Evolutionary conservation across 2,329 filamentous ascomycete genomes (phyloP), one percentile per base, ranked within the genome.

Genomic region (Claviceps monticola): DNA sequence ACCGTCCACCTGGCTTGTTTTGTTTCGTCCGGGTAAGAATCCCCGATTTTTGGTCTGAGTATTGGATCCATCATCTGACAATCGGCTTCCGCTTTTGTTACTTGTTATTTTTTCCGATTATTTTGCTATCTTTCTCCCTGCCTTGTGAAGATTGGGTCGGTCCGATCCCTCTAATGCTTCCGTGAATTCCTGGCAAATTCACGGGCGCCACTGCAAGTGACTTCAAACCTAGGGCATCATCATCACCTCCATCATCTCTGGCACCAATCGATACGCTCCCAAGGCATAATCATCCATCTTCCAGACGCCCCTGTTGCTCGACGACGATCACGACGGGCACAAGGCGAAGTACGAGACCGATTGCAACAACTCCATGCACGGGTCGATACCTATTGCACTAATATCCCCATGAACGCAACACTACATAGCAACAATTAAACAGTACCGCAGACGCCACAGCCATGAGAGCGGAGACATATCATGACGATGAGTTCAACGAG

Each of bases 391-490:
- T 21, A 34, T 34, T 36, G 13, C 41, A 34, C 13, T 19, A 13
- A 7, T n/a, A 50, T n/a, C 3, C 9, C 2, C 47, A n/a, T 11
- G 6, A 16, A 26, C 38, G 41, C 39, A 37, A 36, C 37, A 17
- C 29, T 45, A 37, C 21, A 23, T 21, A 29, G 14, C 42, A 16
- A 21, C 21, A 3, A 4, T 16, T n/a, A 8, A 19, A 13, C 29
- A 34, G 4, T 29, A 21, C 9, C 8, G 26, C 42, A 38, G 4
- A 29, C n/a, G 2, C 2, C 9, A 9, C 19, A 51, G 49, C 13
- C 55, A 79, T 79, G 75, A 46, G 70, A 53, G 72, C 71, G 53
- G 73, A 75, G 60, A 68, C 69, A 54, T 68, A 72, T 50, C 70
- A 71, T 52, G 71, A 75, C 23, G 66, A 71, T 48, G 70, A 74